Conservation (phyloP, 1,284 basidiomycete species). For the Chalciporus sp. region DNA sequence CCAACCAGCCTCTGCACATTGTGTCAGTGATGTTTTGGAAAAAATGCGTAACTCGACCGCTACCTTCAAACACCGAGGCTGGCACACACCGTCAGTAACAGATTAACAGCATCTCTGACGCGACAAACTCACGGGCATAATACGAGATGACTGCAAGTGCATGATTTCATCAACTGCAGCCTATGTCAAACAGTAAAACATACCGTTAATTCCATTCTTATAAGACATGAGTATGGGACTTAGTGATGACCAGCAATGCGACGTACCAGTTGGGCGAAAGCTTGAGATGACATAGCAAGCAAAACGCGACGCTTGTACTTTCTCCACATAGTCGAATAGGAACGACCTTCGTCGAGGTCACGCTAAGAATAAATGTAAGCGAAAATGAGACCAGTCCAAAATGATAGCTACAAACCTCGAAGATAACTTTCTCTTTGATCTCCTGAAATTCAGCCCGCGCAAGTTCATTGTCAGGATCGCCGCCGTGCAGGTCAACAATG, state of each 20-base stretch:
- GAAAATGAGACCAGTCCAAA: background rate
- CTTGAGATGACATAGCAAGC: conserved; percentile 97
- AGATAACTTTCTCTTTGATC: conserved; percentile 87
- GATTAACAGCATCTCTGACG: conserved; percentile 9
- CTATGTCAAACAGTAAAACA: conserved; percentile 18
- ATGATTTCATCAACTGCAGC: conserved; percentile 8
- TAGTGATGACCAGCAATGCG: background rate
- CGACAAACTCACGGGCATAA: conserved; percentile 76
- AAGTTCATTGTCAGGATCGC: conserved; percentile 69
- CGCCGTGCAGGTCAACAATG: conserved; percentile 89
- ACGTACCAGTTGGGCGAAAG: conserved; percentile 88
- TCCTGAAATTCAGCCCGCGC: conserved; percentile 89
- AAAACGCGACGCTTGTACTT: conserved; percentile 88
- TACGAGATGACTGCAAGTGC: conserved; percentile 80
- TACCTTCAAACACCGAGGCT: conserved; percentile 87
- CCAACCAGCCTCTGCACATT: conserved; percentile 87
- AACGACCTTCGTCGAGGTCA: conserved; percentile 76
- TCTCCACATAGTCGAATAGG: conserved; percentile 86
- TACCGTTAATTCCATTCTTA: conserved; percentile 90
- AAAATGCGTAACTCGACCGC: background rate
- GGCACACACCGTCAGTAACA: conserved; percentile 14
- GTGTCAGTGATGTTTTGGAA: conserved; percentile 1
- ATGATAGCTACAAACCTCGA: conserved; percentile 58
- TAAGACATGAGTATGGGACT: conserved; percentile 14
- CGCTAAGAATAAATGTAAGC: conserved; percentile 44